Evolutionary conservation across 805 yeast species (phyloP).

Genomic region (Teunomyces cretensis): DNA sequence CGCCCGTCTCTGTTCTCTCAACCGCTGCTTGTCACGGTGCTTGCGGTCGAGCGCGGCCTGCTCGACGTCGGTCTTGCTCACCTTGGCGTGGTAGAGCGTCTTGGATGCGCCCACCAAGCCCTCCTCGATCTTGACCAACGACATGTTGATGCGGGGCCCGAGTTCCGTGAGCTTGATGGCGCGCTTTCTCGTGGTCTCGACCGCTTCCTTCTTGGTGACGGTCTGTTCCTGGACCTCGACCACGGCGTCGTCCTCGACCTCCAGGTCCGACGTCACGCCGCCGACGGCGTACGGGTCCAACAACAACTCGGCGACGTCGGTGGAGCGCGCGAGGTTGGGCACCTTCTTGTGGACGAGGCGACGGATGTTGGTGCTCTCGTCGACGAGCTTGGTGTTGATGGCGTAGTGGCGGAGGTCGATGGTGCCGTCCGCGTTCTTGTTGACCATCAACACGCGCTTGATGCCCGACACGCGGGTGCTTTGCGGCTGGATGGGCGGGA

Average conservation of each 20-base stretch:
- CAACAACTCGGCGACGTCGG: slow-evolving; percentile 80
- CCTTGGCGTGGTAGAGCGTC: slow-evolving; percentile 75
- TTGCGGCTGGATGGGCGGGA: slow-evolving; percentile 92
- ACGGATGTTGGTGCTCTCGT: slow-evolving; percentile 70
- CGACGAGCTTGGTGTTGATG: slow-evolving; percentile 82
- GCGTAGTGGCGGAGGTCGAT: slow-evolving; percentile 89
- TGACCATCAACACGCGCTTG: slow-evolving; percentile 80
- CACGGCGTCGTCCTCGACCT: slow-evolving; percentile 86
- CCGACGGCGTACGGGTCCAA: slow-evolving; percentile 81
- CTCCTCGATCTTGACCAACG: slow-evolving; percentile 85
- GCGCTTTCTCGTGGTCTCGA: slow-evolving; percentile 49
- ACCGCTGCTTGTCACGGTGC: slow-evolving; percentile 60
- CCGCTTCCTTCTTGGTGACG: slow-evolving; percentile 11
- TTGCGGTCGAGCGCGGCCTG: slow-evolving; percentile 58
- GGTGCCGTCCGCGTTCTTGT: slow-evolving; percentile 69
- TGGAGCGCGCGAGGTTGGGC: slow-evolving; percentile 66
- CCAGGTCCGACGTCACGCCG: slow-evolving; percentile 86
- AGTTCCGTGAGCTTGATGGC: slow-evolving; percentile 91
- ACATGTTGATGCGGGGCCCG: slow-evolving; percentile 84
- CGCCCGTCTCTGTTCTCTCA: slow-evolving; percentile 70
- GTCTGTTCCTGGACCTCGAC: slow-evolving; percentile 52
- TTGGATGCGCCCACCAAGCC: slow-evolving; percentile 82
- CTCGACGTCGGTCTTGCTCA: slow-evolving; percentile 65
- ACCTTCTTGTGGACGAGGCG: slow-evolving; percentile 66
- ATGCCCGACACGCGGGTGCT: slow-evolving; percentile 70